A percentile compares a stretch with the other conserved stretches of the same genome.
Evolutionary conservation across 495 filamentous ascomycete species (phyloP).

Genomic region (Rusavskia elegans): DNA sequence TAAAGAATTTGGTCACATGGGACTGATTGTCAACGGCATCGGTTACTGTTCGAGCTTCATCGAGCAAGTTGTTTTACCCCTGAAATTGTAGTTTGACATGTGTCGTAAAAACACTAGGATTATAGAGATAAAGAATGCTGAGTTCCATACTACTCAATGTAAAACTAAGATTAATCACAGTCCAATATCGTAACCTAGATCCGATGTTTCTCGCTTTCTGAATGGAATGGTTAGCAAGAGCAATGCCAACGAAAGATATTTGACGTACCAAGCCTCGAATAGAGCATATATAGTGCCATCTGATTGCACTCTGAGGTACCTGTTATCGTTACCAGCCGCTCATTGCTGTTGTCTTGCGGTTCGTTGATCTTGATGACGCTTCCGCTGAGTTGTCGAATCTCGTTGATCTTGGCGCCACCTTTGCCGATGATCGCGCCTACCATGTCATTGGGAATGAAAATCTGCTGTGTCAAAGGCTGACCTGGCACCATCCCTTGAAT

Average conservation of each 20-base stretch:
- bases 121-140: no score
- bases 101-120: no score
- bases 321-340: constrained; percentile 91
- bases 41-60: no score
- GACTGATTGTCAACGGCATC: no score
- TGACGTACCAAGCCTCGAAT: constrained; percentile 84
- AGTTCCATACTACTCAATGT: no score
- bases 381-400: constrained; percentile 89
- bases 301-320: constrained; percentile 96
- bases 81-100: no score
- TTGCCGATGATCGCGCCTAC: constrained; percentile 98
- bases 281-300: constrained; percentile 98
- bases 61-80: no score
- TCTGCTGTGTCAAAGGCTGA: constrained; percentile 89
- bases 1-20: no score
- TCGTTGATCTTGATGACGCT: constrained; percentile 99
- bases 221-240: constrained; percentile 16
- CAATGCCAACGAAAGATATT: neutral
- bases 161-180: neutral
- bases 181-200: constrained; percentile 24
- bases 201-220: constrained; percentile 75
- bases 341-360: constrained; percentile 96
- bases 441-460: constrained; percentile 99
- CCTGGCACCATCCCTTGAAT: constrained; percentile 64
- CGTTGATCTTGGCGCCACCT: constrained; percentile 97